Base-by-base conservation (phyloP, 768 basidiomycete genomes). In the Auricularia sp. region DNA sequence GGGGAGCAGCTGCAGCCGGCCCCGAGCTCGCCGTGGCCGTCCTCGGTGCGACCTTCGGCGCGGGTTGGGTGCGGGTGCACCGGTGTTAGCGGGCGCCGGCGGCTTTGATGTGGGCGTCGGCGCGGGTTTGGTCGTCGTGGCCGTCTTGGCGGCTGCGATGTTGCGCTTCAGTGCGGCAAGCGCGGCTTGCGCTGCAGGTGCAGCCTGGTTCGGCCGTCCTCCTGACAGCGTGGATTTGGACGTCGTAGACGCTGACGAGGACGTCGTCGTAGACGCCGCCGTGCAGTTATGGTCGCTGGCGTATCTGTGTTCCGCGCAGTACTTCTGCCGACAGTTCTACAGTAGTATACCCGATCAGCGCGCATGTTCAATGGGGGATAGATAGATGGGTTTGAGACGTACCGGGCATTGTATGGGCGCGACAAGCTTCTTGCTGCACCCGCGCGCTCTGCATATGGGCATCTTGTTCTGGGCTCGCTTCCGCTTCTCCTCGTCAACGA, bases 221-320 rank as follows among this genome's bases (percentile, higher is more conserved):
- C 39, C 39, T 42, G 39, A 7, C 0, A 42, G 39, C 39, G 39
- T 42, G 7, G 3, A 42, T 42, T 42, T 45, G 65, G 64, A 51
- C 58, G 36, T 71, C 62, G 64, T 64, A 21, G 72, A 21, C 16
- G 71, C 65, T 45, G 63, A 67, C 64, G 64, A 68, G 24, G 73
- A 24, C 18, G 62, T 63, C 21, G 64, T 54, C 10, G 69, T 21
- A 5, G 47, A 51, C 47, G 47, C 1, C 11, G 10, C 47, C 1
- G 74, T 37, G 69, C 91, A 92, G 63, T 65, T 78, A 67, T 94
- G 92, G 68, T 89, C 86, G 51, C 78, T 77, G 8, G 90, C 87
- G 74, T 91, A 91, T 54, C 92, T 88, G 71, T 94, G 92, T 34
- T 83, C 76, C 0, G 89, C 81, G 71, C 92, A 94, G 71, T 85